Evolutionary conservation across 139 green algal genomes (phyloP), one percentile per base, ranked within the genome.

Genomic region (Chlorella ohadii): DNA sequence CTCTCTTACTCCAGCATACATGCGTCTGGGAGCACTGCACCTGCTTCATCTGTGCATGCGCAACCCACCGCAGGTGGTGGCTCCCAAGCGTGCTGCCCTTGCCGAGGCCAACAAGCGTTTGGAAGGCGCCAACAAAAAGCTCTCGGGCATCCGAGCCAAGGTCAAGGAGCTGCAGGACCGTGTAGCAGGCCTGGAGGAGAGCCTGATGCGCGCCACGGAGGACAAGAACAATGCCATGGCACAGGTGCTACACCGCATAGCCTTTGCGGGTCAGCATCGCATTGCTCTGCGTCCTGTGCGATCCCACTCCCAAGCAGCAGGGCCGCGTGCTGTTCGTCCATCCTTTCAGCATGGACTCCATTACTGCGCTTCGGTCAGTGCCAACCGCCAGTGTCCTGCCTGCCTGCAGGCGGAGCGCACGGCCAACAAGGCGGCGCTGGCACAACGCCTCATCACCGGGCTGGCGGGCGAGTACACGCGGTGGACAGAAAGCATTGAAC

Each of bases 191-290:
- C 90, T 98, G 71, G 94, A 98, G 88, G 91, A 91, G 51, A 87
- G 79, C 44, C 91, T 98, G 15, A 95, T 96, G 92, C 93, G 94
- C 84, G 96, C 96, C 13, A 98, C 95, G 5, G 90, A 93, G 59
- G 95, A 98, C 87, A 98, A 98, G 92, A 98, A 97, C 80, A 85
- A 81, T 4, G 94, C 95, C 28, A 88, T 96, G 36, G 91, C 93
- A 22, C 88, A 93, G 79, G 89, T 87, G 71, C 7, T 68, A 17
- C n/a, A 23, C 4, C 64, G n/a, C 63, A 25, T n/a, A 16, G 34
- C n/a, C n/a, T n/a, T n/a, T n/a, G n/a, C n/a, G n/a, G n/a, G n/a
- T n/a, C n/a, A n/a, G n/a, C n/a, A n/a, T n/a, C n/a, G n/a, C n/a
- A n/a, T n/a, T n/a, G n/a, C n/a, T n/a, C n/a, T n/a, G n/a, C n/a